Percentiles rank a stretch among this genome's conserved stretches.
Conservation (phyloP, 345 rosid genomes). For the Anastatica hierochuntica region DNA sequence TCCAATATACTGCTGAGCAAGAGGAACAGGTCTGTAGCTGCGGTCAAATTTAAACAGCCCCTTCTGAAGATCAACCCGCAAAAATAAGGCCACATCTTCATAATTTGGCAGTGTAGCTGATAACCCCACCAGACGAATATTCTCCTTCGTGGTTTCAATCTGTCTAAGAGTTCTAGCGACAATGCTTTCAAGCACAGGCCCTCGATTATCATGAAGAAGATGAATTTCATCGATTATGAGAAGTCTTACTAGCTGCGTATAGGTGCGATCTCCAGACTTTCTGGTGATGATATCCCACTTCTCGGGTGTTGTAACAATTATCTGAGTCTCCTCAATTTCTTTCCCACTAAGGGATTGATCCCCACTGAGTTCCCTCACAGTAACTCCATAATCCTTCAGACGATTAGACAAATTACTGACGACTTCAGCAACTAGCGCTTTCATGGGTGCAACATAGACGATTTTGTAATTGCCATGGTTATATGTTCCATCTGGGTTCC, state of each 20-base stretch:
- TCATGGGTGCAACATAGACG: constrained; percentile 99
- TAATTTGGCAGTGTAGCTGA: constrained; percentile 93
- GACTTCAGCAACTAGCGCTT: constrained; percentile 96
- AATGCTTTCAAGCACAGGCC: constrained; percentile 97
- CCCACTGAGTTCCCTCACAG: constrained; percentile 87
- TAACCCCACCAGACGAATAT: constrained; percentile 86
- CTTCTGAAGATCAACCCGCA: constrained; percentile 56
- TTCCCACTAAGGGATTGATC: constrained; percentile 86
- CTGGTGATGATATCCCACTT: constrained; percentile 97
- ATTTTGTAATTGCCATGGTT: constrained; percentile 73
- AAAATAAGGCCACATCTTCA: constrained; percentile 87
- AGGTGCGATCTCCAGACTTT: constrained; percentile 99
- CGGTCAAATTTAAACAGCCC: constrained; percentile 88
- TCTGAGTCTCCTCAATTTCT: constrained; percentile 94
- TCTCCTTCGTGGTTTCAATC: constrained; percentile 83
- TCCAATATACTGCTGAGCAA: constrained; percentile 86
- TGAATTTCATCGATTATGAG: constrained; percentile 93
- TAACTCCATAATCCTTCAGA: constrained; percentile 59
- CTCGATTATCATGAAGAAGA: constrained; percentile 94
- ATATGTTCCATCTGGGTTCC: constrained; percentile 57
- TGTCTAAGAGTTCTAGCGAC: constrained; percentile 96
- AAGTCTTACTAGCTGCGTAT: constrained; percentile 80
- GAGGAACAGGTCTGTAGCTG: constrained; percentile 94
- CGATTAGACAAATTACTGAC: constrained; percentile 85
- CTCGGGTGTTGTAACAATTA: constrained; percentile 95